phyloP scores from a whole-genome alignment of 1,284 basidiomycete genomes.

The Leccinum brunneo-olivaceum region DNA sequence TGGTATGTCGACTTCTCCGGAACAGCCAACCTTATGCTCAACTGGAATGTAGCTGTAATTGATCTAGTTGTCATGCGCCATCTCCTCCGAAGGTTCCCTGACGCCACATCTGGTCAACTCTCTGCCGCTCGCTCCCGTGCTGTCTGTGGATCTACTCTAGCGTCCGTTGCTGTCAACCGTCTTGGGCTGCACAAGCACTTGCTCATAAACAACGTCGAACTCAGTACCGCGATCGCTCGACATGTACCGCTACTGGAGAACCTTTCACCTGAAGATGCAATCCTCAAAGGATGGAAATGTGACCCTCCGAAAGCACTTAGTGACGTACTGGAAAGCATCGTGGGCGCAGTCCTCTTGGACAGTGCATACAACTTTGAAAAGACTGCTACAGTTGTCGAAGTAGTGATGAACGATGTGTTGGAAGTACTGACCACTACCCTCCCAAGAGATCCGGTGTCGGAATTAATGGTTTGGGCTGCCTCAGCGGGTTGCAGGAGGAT shows the following conservation, averaged over 20 bases:
- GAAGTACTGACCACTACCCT: constrained; percentile 49
- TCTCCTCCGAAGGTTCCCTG: constrained; percentile 61
- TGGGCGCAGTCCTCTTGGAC: constrained; percentile 83
- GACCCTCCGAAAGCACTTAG: constrained; percentile 78
- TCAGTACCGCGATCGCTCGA: constrained; percentile 56
- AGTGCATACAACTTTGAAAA: constrained; percentile 65
- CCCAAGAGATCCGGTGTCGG: constrained; percentile 60
- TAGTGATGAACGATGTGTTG: constrained; percentile 58
- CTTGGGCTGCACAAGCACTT: constrained; percentile 66
- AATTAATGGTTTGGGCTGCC: constrained; percentile 58
- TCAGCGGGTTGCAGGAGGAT: constrained; percentile 48
- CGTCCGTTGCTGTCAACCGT: constrained; percentile 57
- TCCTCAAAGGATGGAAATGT: constrained; percentile 67
- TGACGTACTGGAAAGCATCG: constrained; percentile 74
- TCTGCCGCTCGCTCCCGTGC: constrained; percentile 63
- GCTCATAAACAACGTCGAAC: constrained; percentile 62
- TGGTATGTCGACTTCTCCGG: constrained; percentile 40
- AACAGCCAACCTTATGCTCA: constrained; percentile 10
- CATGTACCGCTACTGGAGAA: constrained; percentile 54
- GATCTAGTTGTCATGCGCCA: constrained; percentile 71
- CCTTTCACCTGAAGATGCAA: constrained; percentile 53
- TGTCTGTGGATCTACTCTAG: constrained; percentile 70
- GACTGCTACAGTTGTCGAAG: constrained; percentile 51
- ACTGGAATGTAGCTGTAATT: constrained; percentile 50
- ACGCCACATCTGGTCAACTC: constrained; percentile 69